Conservation (phyloP, 805 yeast genomes). For the Pichia heedii region DNA sequence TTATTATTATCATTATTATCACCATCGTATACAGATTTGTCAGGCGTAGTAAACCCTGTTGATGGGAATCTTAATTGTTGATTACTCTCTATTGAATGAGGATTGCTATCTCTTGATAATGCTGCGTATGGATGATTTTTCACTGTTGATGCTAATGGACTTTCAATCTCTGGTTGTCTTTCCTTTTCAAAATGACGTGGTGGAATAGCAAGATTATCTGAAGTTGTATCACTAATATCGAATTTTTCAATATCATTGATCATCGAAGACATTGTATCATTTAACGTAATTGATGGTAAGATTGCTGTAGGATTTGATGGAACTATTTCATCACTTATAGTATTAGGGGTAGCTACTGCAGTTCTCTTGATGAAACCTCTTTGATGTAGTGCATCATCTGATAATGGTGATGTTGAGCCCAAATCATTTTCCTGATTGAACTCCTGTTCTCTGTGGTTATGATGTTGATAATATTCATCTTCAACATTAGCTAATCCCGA, state of each 20-base stretch:
- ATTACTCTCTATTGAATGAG: neutral
- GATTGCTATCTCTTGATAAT: slow-evolving; percentile 1
- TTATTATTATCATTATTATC: neutral
- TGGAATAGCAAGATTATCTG: neutral
- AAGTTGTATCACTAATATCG: neutral
- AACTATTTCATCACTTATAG: slow-evolving; percentile 1
- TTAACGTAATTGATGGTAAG: neutral
- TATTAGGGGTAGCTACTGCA: slow-evolving; percentile 13
- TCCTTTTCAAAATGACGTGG: slow-evolving; percentile 6
- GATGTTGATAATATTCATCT: neutral
- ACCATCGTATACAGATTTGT: neutral
- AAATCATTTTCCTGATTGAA: no score
- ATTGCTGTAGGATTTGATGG: neutral
- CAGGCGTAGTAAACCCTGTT: slow-evolving; percentile 5
- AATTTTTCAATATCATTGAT: slow-evolving; percentile 1
- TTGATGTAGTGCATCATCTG: neutral
- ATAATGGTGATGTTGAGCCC: neutral
- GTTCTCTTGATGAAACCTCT: slow-evolving; percentile 17
- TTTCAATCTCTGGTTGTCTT: neutral
- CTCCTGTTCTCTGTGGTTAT: no score
- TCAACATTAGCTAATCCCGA: neutral
- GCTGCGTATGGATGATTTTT: slow-evolving; percentile 1
- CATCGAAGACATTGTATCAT: neutral
- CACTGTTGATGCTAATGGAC: neutral
- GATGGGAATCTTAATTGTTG: neutral